phyloP scores from a whole-genome alignment of 108 stramenopile genomes.

The Ochromonas danica region DNA sequence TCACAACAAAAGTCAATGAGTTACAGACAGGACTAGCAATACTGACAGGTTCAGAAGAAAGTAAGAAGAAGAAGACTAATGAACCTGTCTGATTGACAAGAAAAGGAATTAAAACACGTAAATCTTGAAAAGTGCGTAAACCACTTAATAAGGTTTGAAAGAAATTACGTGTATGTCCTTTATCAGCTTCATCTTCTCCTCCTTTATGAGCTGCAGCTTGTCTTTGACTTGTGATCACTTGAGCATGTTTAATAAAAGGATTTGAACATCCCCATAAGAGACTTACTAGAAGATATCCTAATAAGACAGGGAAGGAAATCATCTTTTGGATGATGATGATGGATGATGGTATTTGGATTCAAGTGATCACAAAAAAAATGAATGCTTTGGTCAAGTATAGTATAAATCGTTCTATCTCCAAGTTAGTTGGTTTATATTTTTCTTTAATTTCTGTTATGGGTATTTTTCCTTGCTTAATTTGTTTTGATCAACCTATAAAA shows the following conservation, averaged over 20 bases:
- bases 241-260: slow-evolving; percentile 26
- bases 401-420: too few relatives aligned
- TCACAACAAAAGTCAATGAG: slow-evolving; percentile 11
- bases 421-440: too few relatives aligned
- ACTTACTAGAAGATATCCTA: not conserved
- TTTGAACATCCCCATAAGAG: slow-evolving; percentile 20
- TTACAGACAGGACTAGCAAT: slow-evolving; percentile 5
- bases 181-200: not conserved
- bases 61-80: not conserved
- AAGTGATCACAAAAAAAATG: too few relatives aligned
- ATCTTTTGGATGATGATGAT: not conserved
- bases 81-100: slow-evolving; percentile 1
- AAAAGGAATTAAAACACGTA: not conserved
- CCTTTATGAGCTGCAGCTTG: not conserved
- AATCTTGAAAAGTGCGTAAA: too few relatives aligned
- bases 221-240: not conserved
- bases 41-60: not conserved
- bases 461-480: too few relatives aligned
- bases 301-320: not conserved
- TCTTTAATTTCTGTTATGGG: too few relatives aligned
- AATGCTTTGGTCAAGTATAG: too few relatives aligned
- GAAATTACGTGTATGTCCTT: too few relatives aligned
- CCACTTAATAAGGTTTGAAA: too few relatives aligned
- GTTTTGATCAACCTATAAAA: too few relatives aligned
- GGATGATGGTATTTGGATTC: too few relatives aligned